A percentile compares a stretch with the other conserved stretches of the same genome.
Evolutionary conservation across 257 asterid species (phyloP).

Genomic region (Buddleja alternifolia): DNA sequence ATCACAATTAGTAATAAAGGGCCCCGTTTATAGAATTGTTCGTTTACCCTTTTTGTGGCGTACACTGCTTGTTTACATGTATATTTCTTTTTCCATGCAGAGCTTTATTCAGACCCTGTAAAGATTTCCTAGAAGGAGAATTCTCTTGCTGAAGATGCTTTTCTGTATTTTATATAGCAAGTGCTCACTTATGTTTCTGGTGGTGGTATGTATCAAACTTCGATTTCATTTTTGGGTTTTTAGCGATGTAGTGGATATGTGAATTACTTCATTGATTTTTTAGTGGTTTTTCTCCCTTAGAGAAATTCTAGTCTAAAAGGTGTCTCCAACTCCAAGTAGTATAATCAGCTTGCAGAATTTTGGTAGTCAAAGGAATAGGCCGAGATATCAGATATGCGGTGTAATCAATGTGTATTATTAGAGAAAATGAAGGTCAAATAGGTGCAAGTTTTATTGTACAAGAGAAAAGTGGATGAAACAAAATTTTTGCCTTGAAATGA

Average conservation of each 20-base stretch:
- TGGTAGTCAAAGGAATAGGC: conserved; percentile 20
- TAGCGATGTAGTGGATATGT: not conserved
- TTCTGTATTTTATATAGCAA: too few species aligned
- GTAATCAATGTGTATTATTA: not conserved
- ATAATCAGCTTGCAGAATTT: conserved; percentile 25
- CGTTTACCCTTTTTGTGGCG: too few species aligned
- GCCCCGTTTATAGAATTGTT: not conserved
- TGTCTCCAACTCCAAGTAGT: conserved; percentile 1
- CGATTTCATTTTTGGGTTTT: not conserved
- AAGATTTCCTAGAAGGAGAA: conserved; percentile 44
- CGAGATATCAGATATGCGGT: not conserved
- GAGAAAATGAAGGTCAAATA: too few species aligned
- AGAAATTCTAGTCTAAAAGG: not conserved
- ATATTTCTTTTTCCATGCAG: conserved; percentile 39
- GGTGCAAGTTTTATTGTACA: too few species aligned
- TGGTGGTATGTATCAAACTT: conserved; percentile 6
- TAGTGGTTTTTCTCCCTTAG: not conserved
- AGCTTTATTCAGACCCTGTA: conserved; percentile 32
- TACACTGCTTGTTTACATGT: conserved; percentile 20
- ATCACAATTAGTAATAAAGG: not conserved
- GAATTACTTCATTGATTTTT: not conserved
- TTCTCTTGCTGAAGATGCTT: too few species aligned
- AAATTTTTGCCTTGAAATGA: not conserved
- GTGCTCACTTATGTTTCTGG: conserved; percentile 1
- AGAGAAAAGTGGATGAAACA: not conserved